phyloP scores from a whole-genome alignment of 345 rosid species.

The Mallotus nudiflorus region DNA sequence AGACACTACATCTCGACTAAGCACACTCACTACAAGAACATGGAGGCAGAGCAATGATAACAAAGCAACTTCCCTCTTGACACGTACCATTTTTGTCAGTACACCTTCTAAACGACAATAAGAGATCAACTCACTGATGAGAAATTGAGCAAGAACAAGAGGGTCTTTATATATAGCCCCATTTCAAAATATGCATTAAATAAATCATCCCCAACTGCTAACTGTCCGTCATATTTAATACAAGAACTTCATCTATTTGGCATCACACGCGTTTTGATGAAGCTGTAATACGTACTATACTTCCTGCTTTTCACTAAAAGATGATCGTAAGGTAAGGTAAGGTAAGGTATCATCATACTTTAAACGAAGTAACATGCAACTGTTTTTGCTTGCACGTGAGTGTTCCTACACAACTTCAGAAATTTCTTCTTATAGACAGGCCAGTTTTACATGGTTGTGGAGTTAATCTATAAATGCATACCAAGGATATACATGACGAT shows the following conservation, averaged over 20 bases:
- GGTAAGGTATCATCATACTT: too few species aligned
- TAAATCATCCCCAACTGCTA: slow-evolving; percentile 44
- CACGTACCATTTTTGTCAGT: slow-evolving; percentile 34
- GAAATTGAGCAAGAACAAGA: too few species aligned
- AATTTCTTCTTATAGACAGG: too few species aligned
- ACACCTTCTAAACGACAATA: not conserved
- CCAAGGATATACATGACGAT: too few species aligned
- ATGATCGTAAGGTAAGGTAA: too few species aligned
- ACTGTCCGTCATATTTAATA: slow-evolving; percentile 33
- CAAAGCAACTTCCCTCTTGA: slow-evolving; percentile 24
- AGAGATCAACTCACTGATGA: not conserved
- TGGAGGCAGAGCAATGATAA: slow-evolving; percentile 49
- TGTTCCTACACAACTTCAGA: too few species aligned
- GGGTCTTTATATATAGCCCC: slow-evolving; percentile 21
- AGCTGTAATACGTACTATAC: not conserved
- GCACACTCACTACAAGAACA: slow-evolving; percentile 41
- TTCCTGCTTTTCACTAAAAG: not conserved
- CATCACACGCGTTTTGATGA: not conserved
- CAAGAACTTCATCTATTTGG: not conserved
- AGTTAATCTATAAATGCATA: too few species aligned
- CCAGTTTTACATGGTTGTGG: too few species aligned
- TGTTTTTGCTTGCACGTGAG: too few species aligned
- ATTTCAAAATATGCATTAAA: slow-evolving; percentile 30
- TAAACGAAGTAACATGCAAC: too few species aligned
- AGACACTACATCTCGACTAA: slow-evolving; percentile 38